Evolutionary conservation across 371 early-diverging fungal species (phyloP).

Genomic region (Encephalitozoon hellem): DNA sequence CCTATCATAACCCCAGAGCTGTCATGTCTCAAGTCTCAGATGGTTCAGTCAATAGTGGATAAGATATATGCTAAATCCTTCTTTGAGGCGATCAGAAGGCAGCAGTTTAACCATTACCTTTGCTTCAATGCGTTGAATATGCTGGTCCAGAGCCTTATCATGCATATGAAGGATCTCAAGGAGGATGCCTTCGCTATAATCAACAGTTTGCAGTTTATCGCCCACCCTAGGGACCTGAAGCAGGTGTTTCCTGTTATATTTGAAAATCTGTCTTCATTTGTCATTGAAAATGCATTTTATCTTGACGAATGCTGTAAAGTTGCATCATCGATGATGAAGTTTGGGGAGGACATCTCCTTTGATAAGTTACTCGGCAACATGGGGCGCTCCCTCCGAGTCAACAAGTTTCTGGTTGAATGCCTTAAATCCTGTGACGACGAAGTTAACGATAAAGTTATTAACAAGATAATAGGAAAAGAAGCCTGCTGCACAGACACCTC

Average conservation of each 20-base stretch:
- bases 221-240: background rate
- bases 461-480: constrained; percentile 4
- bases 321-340: background rate
- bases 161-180: constrained; percentile 13
- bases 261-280: background rate
- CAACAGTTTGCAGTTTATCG: background rate
- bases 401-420: constrained; percentile 22
- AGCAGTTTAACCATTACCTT: constrained; percentile 29
- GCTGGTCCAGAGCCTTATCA: constrained; percentile 12
- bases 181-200: constrained; percentile 15
- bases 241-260: background rate
- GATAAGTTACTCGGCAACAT: background rate
- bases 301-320: background rate
- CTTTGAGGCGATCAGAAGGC: background rate
- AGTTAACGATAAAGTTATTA: background rate
- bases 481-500: background rate
- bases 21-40: background rate
- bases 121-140: constrained; percentile 30
- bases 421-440: constrained; percentile 3
- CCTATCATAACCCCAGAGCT: background rate
- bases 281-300: constrained; percentile 24
- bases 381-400: constrained; percentile 1
- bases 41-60: constrained; percentile 28
- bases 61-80: constrained; percentile 15
- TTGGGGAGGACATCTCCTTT: background rate